These are phyloP conservation scores for Dissophora globulifera DNA, from an alignment of 192 early-diverging fungal genomes.

Conservation along the genomic window DNA sequence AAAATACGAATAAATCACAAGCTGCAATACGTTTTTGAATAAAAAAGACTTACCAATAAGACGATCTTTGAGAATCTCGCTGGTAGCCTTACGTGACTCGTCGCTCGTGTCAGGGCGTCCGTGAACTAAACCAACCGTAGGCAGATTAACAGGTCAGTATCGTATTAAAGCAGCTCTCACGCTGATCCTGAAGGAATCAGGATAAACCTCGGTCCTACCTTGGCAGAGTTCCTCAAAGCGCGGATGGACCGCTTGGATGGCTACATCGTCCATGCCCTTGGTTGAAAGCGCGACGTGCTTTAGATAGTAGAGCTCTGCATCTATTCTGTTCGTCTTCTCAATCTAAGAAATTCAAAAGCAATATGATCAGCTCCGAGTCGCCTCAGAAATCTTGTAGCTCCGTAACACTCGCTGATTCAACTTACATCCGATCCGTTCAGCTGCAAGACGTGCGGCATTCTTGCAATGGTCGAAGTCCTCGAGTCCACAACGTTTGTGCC, in stretches of 20 bases:
- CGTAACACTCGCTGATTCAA: no score
- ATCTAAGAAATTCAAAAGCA: slow-evolving; percentile 50
- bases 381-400: no score
- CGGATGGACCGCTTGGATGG: slow-evolving; percentile 50
- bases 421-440: slow-evolving; percentile 66
- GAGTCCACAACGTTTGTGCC: not conserved
- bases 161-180: no score
- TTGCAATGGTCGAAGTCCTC: slow-evolving; percentile 42
- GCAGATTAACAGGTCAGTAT: no score
- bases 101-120: slow-evolving; percentile 50
- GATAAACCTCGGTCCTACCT: slow-evolving; percentile 32
- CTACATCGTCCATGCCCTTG: slow-evolving; percentile 36
- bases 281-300: slow-evolving; percentile 47
- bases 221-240: slow-evolving; percentile 62
- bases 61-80: slow-evolving; percentile 56
- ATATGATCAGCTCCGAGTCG: no score
- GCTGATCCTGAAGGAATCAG: no score
- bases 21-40: no score
- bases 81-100: slow-evolving; percentile 40
- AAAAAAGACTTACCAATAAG: slow-evolving; percentile 44
- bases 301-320: slow-evolving; percentile 67
- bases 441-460: slow-evolving; percentile 51
- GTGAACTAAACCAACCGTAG: slow-evolving; percentile 49
- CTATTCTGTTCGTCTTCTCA: slow-evolving; percentile 37
- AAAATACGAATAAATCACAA: no score